A percentile compares a stretch with the other conserved stretches of the same genome.
Evolutionary conservation across 192 early-diverging fungal species (phyloP).

Genomic region (Piromyces sp.): DNA sequence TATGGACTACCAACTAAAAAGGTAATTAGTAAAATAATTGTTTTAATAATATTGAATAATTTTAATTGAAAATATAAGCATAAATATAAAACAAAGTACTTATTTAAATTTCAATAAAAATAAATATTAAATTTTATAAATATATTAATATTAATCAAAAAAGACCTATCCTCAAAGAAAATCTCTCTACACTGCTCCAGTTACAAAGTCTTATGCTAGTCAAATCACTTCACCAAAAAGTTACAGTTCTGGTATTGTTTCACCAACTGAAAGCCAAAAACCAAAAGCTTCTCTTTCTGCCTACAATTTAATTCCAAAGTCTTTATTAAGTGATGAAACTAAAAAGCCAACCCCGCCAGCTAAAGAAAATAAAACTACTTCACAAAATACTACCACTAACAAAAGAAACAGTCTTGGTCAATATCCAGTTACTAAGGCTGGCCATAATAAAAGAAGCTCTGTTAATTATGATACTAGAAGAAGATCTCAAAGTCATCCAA

Average conservation of each 20-base stretch:
- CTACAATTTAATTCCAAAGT: background rate
- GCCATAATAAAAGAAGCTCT: background rate
- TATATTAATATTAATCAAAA: background rate
- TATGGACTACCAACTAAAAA: background rate
- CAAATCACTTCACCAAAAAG: background rate
- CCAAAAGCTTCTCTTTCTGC: background rate
- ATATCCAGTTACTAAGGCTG: background rate
- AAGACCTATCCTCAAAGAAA: background rate
- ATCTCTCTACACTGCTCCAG: background rate
- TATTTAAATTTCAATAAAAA: too few relatives aligned
- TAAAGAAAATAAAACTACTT: background rate
- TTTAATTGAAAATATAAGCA: too few relatives aligned
- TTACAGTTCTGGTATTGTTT: background rate
- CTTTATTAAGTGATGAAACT: background rate
- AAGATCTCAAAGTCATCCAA: background rate
- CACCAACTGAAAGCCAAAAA: background rate
- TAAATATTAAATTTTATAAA: too few relatives aligned
- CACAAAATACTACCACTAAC: background rate
- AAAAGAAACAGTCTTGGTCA: background rate
- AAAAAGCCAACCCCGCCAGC: background rate
- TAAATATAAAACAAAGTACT: too few relatives aligned
- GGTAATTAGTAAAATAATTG: background rate
- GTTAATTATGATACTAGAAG: background rate
- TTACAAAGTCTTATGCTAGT: background rate
- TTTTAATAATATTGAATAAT: background rate